phyloP scores from a whole-genome alignment of 306 rosid species.

The Gynostemma pentaphyllum region DNA sequence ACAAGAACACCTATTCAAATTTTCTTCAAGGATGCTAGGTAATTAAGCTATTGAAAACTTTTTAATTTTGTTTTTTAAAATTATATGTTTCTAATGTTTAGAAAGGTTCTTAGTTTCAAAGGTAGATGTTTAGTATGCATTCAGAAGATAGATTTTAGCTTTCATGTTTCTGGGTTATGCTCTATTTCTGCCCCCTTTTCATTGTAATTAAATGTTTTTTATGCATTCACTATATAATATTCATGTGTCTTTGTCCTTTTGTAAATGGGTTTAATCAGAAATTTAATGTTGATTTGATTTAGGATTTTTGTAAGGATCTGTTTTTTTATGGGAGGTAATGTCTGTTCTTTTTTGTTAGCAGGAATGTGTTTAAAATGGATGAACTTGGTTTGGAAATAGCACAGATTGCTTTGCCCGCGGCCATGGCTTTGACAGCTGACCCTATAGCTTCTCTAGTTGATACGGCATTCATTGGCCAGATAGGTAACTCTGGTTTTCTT shows the following conservation, averaged over 20 bases:
- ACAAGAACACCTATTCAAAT: slow-evolving; percentile 33
- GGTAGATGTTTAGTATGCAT: not conserved
- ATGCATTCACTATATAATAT: too few relatives aligned
- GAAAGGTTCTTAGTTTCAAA: too few relatives aligned
- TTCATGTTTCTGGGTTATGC: not conserved
- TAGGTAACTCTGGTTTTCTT: slow-evolving; percentile 38
- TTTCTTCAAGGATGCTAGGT: slow-evolving; percentile 71
- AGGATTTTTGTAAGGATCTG: too few relatives aligned
- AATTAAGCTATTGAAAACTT: not conserved
- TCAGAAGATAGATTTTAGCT: not conserved
- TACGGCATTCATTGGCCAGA: slow-evolving; percentile 88
- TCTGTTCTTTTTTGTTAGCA: slow-evolving; percentile 7
- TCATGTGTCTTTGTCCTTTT: not conserved
- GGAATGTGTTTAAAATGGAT: slow-evolving; percentile 34
- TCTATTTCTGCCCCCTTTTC: not conserved
- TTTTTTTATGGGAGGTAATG: not conserved
- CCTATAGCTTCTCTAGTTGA: slow-evolving; percentile 89
- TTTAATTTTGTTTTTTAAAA: not conserved
- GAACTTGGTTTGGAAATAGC: slow-evolving; percentile 69
- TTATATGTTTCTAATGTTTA: not conserved
- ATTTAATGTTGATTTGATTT: too few relatives aligned
- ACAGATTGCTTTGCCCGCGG: slow-evolving; percentile 80
- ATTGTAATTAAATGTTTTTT: not conserved
- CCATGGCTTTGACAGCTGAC: slow-evolving; percentile 86
- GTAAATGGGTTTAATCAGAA: too few relatives aligned